phyloP scores from a whole-genome alignment of 179 eudicot species.

The Silene noctiflora region DNA sequence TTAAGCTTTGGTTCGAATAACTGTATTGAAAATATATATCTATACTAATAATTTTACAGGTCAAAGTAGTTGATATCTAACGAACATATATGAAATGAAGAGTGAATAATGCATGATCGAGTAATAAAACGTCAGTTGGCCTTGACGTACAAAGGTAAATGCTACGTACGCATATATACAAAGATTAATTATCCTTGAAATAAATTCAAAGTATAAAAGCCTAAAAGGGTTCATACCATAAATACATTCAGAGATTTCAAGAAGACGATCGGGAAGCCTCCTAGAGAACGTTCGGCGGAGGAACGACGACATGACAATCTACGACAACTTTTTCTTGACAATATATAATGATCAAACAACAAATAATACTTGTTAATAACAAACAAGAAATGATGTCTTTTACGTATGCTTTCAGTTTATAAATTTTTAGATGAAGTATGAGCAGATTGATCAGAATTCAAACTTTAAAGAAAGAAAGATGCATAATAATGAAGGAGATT shows the following conservation, averaged over 20 bases:
- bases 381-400: neutral
- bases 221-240: constrained; percentile 26
- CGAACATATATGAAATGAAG: neutral
- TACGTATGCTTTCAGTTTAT: neutral
- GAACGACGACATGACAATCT: constrained; percentile 22
- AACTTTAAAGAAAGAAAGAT: neutral
- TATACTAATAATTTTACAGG: too few relatives aligned
- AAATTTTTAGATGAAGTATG: neutral
- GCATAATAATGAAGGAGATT: constrained; percentile 5
- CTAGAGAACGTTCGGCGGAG: constrained; percentile 35
- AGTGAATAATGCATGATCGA: neutral
- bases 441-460: neutral
- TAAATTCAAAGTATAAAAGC: neutral
- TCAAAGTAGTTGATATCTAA: too few relatives aligned
- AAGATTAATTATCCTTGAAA: neutral
- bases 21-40: too few relatives aligned
- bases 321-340: neutral
- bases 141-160: neutral
- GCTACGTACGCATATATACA: neutral
- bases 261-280: constrained; percentile 35
- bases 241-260: constrained; percentile 32
- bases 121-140: too few relatives aligned
- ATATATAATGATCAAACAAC: neutral
- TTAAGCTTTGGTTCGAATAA: too few relatives aligned
- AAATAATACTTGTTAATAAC: neutral